Percentiles rank a stretch among this genome's conserved stretches.
Conservation (phyloP, 129 eudicot genomes). For the Saussurea involucrata region DNA sequence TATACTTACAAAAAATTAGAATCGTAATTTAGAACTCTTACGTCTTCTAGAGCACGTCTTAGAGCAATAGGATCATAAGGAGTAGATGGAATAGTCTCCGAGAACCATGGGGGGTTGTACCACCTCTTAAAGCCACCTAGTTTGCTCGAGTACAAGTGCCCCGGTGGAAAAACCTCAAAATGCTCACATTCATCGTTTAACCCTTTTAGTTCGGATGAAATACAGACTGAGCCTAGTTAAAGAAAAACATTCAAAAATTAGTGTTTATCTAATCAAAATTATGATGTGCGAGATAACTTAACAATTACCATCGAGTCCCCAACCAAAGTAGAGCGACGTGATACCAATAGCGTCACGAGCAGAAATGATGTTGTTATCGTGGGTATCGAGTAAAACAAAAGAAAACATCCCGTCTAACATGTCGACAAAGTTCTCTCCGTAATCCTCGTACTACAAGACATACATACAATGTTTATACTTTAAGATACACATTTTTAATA, state of each 20-base stretch:
- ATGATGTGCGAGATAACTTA: background rate
- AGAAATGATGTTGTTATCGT: conserved; percentile 55
- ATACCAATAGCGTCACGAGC: conserved; percentile 85
- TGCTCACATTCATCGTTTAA: conserved; percentile 74
- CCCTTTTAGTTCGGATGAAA: conserved; percentile 73
- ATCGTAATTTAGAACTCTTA: conserved; percentile 17
- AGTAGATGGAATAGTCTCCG: conserved; percentile 54
- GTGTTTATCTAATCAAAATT: background rate
- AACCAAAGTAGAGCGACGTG: conserved; percentile 70
- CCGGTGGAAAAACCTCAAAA: conserved; percentile 74
- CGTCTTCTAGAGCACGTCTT: conserved; percentile 70
- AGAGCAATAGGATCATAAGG: conserved; percentile 69
- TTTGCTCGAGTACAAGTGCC: conserved; percentile 74
- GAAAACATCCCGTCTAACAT: conserved; percentile 88
- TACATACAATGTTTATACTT: no score
- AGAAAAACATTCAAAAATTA: background rate
- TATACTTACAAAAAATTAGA: background rate
- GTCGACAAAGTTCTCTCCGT: conserved; percentile 63
- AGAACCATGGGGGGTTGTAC: conserved; percentile 80
- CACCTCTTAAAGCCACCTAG: conserved; percentile 48
- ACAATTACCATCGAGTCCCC: conserved; percentile 76
- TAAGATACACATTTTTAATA: no score
- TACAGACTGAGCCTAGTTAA: conserved; percentile 57
- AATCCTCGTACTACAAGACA: conserved; percentile 57
- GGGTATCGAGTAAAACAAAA: conserved; percentile 61